Conservation (phyloP, 179 eudicot species). For the Spinacia oleracea region DNA sequence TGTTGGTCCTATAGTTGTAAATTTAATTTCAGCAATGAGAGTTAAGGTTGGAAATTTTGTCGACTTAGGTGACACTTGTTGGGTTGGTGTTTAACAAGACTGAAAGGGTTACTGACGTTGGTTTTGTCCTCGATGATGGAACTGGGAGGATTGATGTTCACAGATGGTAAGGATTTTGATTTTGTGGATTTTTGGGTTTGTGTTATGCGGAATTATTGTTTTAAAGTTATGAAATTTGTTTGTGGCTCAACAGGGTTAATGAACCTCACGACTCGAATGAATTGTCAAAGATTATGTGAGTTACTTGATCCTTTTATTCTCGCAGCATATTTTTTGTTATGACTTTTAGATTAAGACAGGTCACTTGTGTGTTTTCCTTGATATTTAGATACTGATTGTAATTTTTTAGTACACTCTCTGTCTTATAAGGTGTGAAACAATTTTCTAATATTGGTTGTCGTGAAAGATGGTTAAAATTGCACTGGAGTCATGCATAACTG, state of each 20-base stretch:
- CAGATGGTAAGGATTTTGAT: constrained; percentile 54
- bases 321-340: not conserved
- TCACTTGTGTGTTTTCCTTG: not conserved
- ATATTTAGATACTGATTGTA: not conserved
- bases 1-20: not conserved
- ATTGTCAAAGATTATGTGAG: constrained; percentile 60
- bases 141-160: constrained; percentile 78
- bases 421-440: not conserved
- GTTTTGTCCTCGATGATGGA: constrained; percentile 79
- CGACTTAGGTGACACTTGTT: constrained; percentile 67
- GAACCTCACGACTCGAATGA: constrained; percentile 62
- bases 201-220: not conserved
- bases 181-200: not conserved
- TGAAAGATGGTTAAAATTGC: not conserved
- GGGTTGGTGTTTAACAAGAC: constrained; percentile 67
- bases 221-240: constrained; percentile 4
- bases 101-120: constrained; percentile 74
- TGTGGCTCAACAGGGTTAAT: constrained; percentile 57
- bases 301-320: not conserved
- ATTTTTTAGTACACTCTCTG: not conserved
- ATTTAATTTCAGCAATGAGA: not conserved
- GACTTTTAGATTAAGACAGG: not conserved
- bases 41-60: not conserved
- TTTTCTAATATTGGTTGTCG: not conserved
- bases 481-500: not conserved